Percentiles rank a stretch among this genome's conserved stretches.
phyloP scores from a whole-genome alignment of 768 basidiomycete genomes.

The Mycena olivaceomarginata region DNA sequence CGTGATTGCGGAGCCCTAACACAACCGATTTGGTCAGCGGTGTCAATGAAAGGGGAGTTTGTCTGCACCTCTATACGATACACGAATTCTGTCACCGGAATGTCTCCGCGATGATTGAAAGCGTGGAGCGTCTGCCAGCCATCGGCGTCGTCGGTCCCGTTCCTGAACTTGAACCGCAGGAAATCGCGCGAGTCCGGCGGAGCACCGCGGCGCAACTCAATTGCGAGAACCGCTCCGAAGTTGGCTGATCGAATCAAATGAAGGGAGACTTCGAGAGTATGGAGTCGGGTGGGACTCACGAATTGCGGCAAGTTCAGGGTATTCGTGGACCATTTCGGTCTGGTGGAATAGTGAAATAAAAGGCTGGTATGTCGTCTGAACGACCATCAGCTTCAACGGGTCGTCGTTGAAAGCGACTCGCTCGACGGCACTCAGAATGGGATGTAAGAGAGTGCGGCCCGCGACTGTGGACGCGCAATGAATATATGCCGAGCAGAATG shows the following conservation, averaged over 20 bases:
- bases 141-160: slow-evolving; percentile 73
- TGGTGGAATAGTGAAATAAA: slow-evolving; percentile 93
- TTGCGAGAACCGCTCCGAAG: slow-evolving; percentile 82
- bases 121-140: slow-evolving; percentile 82
- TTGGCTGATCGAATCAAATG: slow-evolving; percentile 67
- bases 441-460: slow-evolving; percentile 85
- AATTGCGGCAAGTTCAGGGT: slow-evolving; percentile 77
- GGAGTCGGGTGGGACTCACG: slow-evolving; percentile 67
- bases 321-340: slow-evolving; percentile 74
- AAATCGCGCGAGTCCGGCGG: slow-evolving; percentile 88
- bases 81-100: slow-evolving; percentile 90
- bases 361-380: slow-evolving; percentile 92
- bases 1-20: slow-evolving; percentile 67
- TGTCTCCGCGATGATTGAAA: slow-evolving; percentile 85
- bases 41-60: not conserved
- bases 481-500: not conserved
- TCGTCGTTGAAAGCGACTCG: slow-evolving; percentile 88
- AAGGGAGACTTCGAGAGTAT: not conserved
- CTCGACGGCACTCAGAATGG: slow-evolving; percentile 82
- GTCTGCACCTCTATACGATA: slow-evolving; percentile 84
- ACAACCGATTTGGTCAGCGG: not conserved
- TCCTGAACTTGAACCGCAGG: slow-evolving; percentile 90
- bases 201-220: slow-evolving; percentile 86
- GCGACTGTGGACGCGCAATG: slow-evolving; percentile 72
- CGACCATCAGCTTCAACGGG: slow-evolving; percentile 85